These are phyloP conservation scores for Aspergillus baeticus DNA, from an alignment of 495 filamentous ascomycete genomes.

Conservation along the genomic window DNA sequence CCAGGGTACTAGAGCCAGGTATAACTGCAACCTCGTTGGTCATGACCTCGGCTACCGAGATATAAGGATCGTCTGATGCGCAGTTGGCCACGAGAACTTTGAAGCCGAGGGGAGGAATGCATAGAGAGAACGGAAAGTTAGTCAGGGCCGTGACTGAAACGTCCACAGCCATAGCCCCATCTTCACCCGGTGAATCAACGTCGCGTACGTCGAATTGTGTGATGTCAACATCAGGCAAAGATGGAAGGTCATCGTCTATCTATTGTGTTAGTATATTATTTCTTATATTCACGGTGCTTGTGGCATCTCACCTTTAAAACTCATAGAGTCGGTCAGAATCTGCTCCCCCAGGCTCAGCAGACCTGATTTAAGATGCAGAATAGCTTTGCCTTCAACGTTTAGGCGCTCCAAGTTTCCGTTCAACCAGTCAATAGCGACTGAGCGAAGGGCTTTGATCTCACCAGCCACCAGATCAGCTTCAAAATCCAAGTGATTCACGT, in stretches of 20 bases:
- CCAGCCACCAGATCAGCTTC: slow-evolving; percentile 71
- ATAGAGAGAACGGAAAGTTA: slow-evolving; percentile 70
- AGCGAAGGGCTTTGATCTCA: slow-evolving; percentile 71
- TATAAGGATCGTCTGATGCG: slow-evolving; percentile 54
- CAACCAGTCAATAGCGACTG: slow-evolving; percentile 86
- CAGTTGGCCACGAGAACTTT: slow-evolving; percentile 82
- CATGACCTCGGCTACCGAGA: slow-evolving; percentile 72
- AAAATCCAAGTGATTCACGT: slow-evolving; percentile 74
- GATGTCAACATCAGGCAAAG: slow-evolving; percentile 75
- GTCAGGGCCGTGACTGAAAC: slow-evolving; percentile 67
- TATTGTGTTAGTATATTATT: slow-evolving; percentile 14
- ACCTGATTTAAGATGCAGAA: slow-evolving; percentile 71
- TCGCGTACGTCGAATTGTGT: slow-evolving; percentile 74
- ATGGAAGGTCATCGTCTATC: slow-evolving; percentile 64
- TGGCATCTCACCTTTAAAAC: slow-evolving; percentile 68
- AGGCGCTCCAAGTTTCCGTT: slow-evolving; percentile 69
- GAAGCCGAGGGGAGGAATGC: slow-evolving; percentile 77
- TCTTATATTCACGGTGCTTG: not conserved
- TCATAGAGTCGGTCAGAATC: slow-evolving; percentile 63
- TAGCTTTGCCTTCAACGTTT: slow-evolving; percentile 65
- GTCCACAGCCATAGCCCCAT: slow-evolving; percentile 73
- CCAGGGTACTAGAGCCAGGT: slow-evolving; percentile 61
- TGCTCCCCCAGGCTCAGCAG: slow-evolving; percentile 74
- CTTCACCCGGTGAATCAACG: slow-evolving; percentile 42
- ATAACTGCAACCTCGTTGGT: slow-evolving; percentile 63